Evolutionary conservation across 345 rosid genomes (phyloP).

Genomic region (Punica granatum): DNA sequence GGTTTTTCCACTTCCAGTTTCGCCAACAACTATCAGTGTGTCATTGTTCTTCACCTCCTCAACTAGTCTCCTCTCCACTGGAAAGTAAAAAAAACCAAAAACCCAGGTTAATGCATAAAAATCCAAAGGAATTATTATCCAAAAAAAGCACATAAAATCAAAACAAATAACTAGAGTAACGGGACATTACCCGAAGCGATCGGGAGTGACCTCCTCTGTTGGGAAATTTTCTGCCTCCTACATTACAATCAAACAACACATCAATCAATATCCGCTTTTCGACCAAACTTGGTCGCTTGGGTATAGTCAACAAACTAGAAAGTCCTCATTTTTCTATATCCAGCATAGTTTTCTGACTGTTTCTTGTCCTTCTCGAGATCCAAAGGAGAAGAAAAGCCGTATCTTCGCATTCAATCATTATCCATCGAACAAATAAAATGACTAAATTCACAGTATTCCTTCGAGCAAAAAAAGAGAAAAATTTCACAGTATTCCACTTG

Average conservation of each 20-base stretch:
- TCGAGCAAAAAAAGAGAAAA: no score
- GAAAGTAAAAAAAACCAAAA: background rate
- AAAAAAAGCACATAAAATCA: background rate
- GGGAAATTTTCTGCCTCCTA: slow-evolving; percentile 41
- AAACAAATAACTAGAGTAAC: background rate
- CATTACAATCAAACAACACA: slow-evolving; percentile 7
- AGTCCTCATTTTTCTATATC: background rate
- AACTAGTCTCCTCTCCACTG: slow-evolving; percentile 66
- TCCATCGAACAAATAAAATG: no score
- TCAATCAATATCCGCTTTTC: background rate
- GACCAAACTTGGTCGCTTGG: background rate
- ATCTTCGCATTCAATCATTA: no score
- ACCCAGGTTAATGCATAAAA: slow-evolving; percentile 2
- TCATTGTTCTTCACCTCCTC: slow-evolving; percentile 62
- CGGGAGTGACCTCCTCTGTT: slow-evolving; percentile 75
- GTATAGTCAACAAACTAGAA: background rate
- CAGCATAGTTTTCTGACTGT: no score
- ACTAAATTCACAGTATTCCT: no score
- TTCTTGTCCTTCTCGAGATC: no score
- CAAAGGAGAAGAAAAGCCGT: no score
- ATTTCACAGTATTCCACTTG: no score
- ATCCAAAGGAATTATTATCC: background rate
- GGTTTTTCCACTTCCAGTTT: slow-evolving; percentile 96
- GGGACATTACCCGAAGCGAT: slow-evolving; percentile 60
- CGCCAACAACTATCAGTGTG: slow-evolving; percentile 77